Evolutionary conservation across 768 basidiomycete species (phyloP).

Genomic region (Multifurca ochricompacta): DNA sequence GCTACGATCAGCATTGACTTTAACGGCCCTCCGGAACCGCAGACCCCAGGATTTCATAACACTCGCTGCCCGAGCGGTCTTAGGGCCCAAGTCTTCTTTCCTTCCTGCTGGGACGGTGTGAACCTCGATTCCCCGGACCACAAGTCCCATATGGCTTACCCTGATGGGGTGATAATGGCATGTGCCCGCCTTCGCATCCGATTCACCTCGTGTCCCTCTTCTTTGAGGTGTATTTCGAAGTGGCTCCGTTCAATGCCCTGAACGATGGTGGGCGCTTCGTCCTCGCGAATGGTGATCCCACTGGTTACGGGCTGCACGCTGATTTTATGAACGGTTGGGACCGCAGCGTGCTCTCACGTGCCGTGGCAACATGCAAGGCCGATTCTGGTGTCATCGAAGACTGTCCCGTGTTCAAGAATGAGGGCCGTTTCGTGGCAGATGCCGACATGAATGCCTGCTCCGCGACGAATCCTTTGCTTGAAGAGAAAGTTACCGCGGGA

Average conservation of each 20-base stretch:
- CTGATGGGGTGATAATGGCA: background rate
- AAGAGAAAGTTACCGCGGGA: background rate
- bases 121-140: conserved; percentile 34
- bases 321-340: conserved; percentile 40
- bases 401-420: conserved; percentile 5
- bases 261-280: conserved; percentile 31
- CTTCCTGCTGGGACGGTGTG: conserved; percentile 34
- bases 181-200: conserved; percentile 1
- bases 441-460: background rate
- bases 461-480: background rate
- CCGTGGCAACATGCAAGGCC: conserved; percentile 29
- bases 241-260: conserved; percentile 24
- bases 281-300: conserved; percentile 37
- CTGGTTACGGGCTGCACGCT: conserved; percentile 34
- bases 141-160: conserved; percentile 34
- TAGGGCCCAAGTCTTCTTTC: conserved; percentile 29
- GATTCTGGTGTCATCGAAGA: conserved; percentile 9
- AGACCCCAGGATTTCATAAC: conserved; percentile 18
- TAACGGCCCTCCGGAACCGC: background rate
- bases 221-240: conserved; percentile 31
- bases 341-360: conserved; percentile 30
- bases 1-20: conserved; percentile 2
- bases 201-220: conserved; percentile 39
- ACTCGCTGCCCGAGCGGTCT: conserved; percentile 25
- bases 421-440: background rate